phyloP scores from a whole-genome alignment of 768 basidiomycete species.

The Rhizopogon vesiculosus region DNA sequence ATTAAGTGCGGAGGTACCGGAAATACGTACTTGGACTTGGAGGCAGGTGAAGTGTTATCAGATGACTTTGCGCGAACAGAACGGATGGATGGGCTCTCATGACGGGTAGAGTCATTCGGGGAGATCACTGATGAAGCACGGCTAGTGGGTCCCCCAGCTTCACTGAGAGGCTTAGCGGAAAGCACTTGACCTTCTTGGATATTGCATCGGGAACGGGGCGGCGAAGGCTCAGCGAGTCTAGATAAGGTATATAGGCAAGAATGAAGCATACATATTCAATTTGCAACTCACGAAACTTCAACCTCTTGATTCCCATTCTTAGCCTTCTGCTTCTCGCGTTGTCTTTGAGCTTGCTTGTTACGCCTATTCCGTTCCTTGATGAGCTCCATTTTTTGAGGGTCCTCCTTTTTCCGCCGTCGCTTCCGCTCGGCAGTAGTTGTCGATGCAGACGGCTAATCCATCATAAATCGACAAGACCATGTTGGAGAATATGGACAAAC shows the following conservation, averaged over 20 bases:
- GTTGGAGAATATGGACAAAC: background rate
- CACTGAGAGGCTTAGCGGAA: conserved; percentile 19
- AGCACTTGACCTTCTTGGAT: conserved; percentile 4
- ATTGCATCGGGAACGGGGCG: conserved; percentile 10
- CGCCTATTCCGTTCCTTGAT: no score
- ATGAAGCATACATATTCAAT: background rate
- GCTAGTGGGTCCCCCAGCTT: conserved; percentile 9
- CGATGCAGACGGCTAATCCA: background rate
- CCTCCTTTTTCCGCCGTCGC: no score
- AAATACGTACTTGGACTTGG: background rate
- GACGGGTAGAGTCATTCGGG: background rate
- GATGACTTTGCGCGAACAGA: conserved; percentile 2
- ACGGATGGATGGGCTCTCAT: conserved; percentile 1
- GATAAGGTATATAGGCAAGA: background rate
- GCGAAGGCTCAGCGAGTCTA: conserved; percentile 22
- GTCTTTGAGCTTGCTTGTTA: no score
- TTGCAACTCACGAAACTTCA: conserved; percentile 25
- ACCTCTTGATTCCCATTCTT: conserved; percentile 17
- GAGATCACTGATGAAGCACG: conserved; percentile 11
- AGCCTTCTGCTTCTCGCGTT: no score
- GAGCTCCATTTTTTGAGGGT: no score
- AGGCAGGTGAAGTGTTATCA: background rate
- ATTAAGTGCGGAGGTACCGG: background rate
- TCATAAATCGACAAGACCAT: background rate
- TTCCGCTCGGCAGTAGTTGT: conserved; percentile 5